phyloP scores from a whole-genome alignment of 768 basidiomycete species.

The Suillus occidentalis region DNA sequence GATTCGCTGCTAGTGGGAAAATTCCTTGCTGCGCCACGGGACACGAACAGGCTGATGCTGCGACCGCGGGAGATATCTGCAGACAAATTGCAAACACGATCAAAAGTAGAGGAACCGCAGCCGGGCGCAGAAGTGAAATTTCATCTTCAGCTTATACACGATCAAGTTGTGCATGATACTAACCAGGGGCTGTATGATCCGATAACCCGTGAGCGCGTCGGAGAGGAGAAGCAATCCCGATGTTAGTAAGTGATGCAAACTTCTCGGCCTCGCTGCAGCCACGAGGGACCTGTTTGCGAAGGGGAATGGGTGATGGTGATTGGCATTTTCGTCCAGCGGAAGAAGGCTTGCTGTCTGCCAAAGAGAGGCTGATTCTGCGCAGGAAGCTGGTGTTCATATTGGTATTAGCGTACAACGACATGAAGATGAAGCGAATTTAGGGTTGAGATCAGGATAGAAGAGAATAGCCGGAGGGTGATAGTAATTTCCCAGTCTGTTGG shows the following conservation, averaged over 20 bases:
- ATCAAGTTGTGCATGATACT: conserved; percentile 22
- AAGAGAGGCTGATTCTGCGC: conserved; percentile 19
- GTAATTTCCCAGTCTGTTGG: neutral
- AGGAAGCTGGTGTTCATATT: conserved; percentile 23
- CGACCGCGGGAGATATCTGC: conserved; percentile 32
- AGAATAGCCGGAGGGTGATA: neutral
- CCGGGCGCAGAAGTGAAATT: conserved; percentile 19
- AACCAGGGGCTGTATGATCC: conserved; percentile 31
- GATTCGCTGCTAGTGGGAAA: conserved; percentile 11
- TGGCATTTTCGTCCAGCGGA: conserved; percentile 14
- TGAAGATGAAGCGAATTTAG: conserved; percentile 6
- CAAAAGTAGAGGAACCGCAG: conserved; percentile 17
- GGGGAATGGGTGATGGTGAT: conserved; percentile 23
- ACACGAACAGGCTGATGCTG: conserved; percentile 34
- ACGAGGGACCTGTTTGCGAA: conserved; percentile 27
- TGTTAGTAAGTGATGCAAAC: conserved; percentile 32
- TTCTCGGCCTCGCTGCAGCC: conserved; percentile 33
- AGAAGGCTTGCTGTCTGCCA: conserved; percentile 14
- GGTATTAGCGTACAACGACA: conserved; percentile 33
- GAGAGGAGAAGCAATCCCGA: conserved; percentile 30
- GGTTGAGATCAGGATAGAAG: neutral
- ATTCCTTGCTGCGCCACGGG: conserved; percentile 26
- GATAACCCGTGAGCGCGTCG: conserved; percentile 16
- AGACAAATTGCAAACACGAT: conserved; percentile 4
- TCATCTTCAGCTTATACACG: conserved; percentile 17